These are phyloP conservation scores for Neofusicoccum cordaticola DNA, from an alignment of 2,329 filamentous ascomycete species.

Conservation along the genomic window DNA sequence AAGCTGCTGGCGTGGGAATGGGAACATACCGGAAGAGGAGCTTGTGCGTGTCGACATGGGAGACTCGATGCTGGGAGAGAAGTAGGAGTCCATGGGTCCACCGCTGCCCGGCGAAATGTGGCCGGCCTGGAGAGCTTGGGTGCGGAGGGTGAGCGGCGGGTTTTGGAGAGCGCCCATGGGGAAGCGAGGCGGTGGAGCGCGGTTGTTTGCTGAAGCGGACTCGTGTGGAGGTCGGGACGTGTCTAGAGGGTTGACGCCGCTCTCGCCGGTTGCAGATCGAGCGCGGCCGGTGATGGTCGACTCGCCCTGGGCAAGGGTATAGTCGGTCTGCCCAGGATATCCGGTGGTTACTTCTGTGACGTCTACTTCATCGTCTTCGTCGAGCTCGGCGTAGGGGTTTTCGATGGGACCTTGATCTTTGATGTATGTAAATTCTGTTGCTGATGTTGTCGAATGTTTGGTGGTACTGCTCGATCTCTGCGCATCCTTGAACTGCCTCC, in stretches of 20 bases:
- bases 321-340: conserved; percentile 42
- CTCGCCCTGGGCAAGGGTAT: conserved; percentile 62
- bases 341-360: conserved; percentile 21
- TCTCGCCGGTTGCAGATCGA: conserved; percentile 73
- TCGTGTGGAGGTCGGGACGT: conserved; percentile 21
- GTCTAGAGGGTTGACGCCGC: conserved; percentile 40
- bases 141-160: conserved; percentile 65
- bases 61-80: conserved; percentile 81
- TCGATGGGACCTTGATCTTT: conserved; percentile 62
- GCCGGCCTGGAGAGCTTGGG: conserved; percentile 49
- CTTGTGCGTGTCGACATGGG: conserved; percentile 74
- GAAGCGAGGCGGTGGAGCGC: conserved; percentile 68
- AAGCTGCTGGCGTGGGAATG: conserved; percentile 72
- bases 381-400: conserved; percentile 75
- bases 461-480: conserved; percentile 42
- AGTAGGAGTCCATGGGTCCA: conserved; percentile 82
- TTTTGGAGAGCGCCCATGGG: conserved; percentile 56
- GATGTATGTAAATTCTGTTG: conserved; percentile 79
- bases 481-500: conserved; percentile 53
- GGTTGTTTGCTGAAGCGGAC: conserved; percentile 39
- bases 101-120: conserved; percentile 55
- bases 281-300: conserved; percentile 74
- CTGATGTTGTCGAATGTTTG: conserved; percentile 53
- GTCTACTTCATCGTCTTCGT: conserved; percentile 55
- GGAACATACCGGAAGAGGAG: conserved; percentile 70